Conservation (phyloP, 73 alveolate species). For the Effrenium voratum region DNA sequence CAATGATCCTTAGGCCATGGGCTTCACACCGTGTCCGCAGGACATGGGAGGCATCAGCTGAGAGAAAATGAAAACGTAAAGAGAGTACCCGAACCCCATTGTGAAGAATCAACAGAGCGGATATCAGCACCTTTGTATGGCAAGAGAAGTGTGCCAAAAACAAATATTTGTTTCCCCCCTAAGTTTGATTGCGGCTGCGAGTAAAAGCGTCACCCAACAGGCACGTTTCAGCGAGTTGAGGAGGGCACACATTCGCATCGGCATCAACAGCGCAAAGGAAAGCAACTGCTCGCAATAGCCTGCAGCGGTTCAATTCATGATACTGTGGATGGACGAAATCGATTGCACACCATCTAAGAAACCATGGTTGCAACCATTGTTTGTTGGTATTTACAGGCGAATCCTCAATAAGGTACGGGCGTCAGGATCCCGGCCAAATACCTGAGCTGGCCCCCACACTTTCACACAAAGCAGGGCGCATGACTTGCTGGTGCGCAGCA, state of each 20-base stretch:
- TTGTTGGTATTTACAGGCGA: neutral
- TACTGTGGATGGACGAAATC: neutral
- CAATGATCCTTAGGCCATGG: constrained; percentile 25
- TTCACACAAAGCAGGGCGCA: too few species aligned
- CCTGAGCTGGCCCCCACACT: too few species aligned
- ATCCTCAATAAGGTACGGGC: neutral
- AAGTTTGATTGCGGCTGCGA: too few species aligned
- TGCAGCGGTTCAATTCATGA: neutral
- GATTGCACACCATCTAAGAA: neutral
- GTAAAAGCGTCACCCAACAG: too few species aligned
- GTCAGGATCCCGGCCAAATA: constrained; percentile 57
- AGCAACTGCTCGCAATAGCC: constrained; percentile 54
- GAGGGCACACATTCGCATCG: too few species aligned
- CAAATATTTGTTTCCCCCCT: neutral
- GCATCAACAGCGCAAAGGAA: constrained; percentile 74
- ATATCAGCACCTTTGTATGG: neutral
- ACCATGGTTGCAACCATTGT: neutral
- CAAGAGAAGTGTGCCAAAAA: neutral
- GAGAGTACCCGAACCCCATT: neutral
- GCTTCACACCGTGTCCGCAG: neutral
- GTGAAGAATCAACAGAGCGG: neutral
- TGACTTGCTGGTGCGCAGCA: too few species aligned
- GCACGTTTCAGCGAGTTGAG: constrained; percentile 6
- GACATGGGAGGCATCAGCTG: neutral
- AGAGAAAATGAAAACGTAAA: neutral